Base-by-base conservation (phyloP, 306 rosid genomes). In the Dryas octopetala region DNA sequence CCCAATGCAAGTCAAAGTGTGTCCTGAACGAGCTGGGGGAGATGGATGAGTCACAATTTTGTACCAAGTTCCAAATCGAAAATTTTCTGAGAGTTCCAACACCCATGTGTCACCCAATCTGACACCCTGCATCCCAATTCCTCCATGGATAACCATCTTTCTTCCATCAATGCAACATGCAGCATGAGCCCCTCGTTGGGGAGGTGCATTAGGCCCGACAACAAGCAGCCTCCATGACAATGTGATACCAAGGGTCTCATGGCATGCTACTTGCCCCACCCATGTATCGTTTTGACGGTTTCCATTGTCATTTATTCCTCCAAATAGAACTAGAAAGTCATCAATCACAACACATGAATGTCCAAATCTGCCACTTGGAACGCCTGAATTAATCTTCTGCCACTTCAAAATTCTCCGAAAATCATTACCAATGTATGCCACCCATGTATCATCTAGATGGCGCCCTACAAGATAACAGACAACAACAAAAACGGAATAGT, bases 371-470 rank as follows among this genome's bases (percentile, higher is more conserved):
- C 98, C 98, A 79, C 97, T 94, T 40, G 98, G 98, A 75, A 78
- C 76, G 77, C 93, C 97, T 57, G 97, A 86, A 70, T 78, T 80
- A 17, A 90, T 90, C 82, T 86, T 84, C 75, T 90, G 87, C 98
- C 98, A 94, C 69, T 83, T 88, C 79, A 85, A 75, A 64, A 66
- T 78, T 75, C 79, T 82, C 60, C 55, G 86, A 64, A 82, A 87
- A 73, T 83, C 90, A 10, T 78, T 82, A 7, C 97, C 91, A 53
- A 87, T 82, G 81, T 83, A 79, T 15, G 95, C 95, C 86, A 81
- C 95, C 98, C 98, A 90, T 11, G 97, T 91, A 82, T 94, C 98
- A 71, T 88, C 98, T 54, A 90, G 93, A 85, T 94, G 96, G 62
- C 97, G 90, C 67, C 98, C 98, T 94, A 62, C 41, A 32, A 45